Percentiles rank a stretch among this genome's conserved stretches.
These are phyloP conservation scores for Acanthamoeba lenticulata DNA, from an alignment of 208 protist species.

Conservation along the genomic window DNA sequence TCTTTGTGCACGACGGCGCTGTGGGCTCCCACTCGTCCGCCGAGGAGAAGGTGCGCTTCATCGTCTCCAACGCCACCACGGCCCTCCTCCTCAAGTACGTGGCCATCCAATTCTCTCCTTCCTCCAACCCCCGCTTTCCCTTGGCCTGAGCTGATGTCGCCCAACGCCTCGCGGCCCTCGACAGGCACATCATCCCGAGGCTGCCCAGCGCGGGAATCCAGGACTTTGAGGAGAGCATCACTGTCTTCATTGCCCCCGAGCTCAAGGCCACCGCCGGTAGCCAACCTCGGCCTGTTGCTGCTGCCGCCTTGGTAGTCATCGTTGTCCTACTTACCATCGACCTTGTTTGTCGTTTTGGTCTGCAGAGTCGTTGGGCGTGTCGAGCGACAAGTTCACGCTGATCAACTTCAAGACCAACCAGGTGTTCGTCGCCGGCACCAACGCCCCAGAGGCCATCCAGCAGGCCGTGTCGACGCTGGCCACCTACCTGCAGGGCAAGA, in stretches of 20 bases:
- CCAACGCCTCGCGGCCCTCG: neutral
- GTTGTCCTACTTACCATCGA: no score
- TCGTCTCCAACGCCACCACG: conserved; percentile 36
- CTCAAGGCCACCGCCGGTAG: neutral
- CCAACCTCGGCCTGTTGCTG: neutral
- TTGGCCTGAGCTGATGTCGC: neutral
- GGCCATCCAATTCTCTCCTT: neutral
- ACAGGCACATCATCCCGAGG: conserved; percentile 39
- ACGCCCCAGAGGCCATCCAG: conserved; percentile 47
- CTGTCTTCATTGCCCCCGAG: conserved; percentile 62
- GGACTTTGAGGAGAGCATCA: conserved; percentile 67
- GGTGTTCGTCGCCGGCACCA: conserved; percentile 53
- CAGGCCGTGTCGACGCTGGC: conserved; percentile 46
- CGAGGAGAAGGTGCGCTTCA: conserved; percentile 64
- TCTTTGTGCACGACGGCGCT: conserved; percentile 65
- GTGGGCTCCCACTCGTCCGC: conserved; percentile 35
- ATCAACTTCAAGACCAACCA: conserved; percentile 66
- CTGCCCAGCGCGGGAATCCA: neutral
- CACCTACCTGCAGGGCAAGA: conserved; percentile 32
- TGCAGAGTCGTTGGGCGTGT: conserved; percentile 1
- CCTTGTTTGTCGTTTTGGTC: no score
- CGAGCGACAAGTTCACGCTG: conserved; percentile 49
- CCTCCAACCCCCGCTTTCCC: neutral
- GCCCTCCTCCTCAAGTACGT: conserved; percentile 49
- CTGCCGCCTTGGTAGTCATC: no score